Evolutionary conservation across 257 asterid genomes (phyloP), one percentile per base, ranked within the genome.

Genomic region (Solanum etuberosum): DNA sequence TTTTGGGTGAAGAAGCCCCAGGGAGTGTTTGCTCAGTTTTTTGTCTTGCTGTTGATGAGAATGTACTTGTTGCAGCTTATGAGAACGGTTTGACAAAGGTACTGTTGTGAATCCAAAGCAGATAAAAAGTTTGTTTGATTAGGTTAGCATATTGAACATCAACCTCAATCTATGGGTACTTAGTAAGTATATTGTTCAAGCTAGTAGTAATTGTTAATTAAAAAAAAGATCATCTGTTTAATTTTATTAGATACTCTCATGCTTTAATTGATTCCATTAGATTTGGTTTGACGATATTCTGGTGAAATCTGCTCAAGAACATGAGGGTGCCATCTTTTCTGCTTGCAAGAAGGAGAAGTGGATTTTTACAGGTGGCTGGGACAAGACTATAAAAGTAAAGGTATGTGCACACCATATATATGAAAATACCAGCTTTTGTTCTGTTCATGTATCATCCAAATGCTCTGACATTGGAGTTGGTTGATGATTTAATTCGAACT

Each of bases 301-400:
- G 51, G 71, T 93, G 90, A 92, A 93, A 89, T 68, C 98, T 48
- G 87, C 82, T 40, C 88, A 90, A 88, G 87, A 88, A 76, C 99
- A 93, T 82, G 89, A 91, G 38, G 98, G 97, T 57, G 95, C 94
- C 9, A 88, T 93, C 9, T 92, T 97, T 87, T 93, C 97, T 5
- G 88, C 94, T 67, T 32, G 89, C 94, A 94, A 89, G 93, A 90
- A 84, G 27, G 98, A 94, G 83, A 92, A 89, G 86, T 92, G 94
- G 95, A 90, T 97, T 71, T 93, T 97, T 59, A 92, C 95, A 23
- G 98, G 99, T 54, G 98, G 98, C 32, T 94, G 94, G 98, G 98
- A 93, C 93, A 94, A 90, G 90, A 91, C 90, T n/a, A 88, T 95
- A 76, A 90, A 84, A 84, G 89, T 95, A 65, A 96, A 93, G 94